Evolutionary conservation across 345 rosid species (phyloP).

Genomic region (Erodium maritimum): DNA sequence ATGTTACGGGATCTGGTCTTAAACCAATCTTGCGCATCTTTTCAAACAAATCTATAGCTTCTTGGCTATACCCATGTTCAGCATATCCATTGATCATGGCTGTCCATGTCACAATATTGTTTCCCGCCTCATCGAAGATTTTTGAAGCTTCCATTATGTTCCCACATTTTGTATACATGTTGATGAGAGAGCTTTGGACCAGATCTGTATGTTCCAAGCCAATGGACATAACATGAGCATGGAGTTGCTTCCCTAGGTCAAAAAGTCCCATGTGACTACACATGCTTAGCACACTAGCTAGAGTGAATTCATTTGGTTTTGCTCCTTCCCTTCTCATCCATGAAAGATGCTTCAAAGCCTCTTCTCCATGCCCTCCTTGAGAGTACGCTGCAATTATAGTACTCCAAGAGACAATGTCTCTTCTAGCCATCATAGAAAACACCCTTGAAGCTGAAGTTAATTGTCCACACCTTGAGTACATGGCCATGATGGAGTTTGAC

Average conservation of each 20-base stretch:
- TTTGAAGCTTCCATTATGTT: constrained; percentile 54
- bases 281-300: constrained; percentile 69
- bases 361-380: constrained; percentile 58
- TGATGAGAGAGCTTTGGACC: constrained; percentile 56
- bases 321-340: constrained; percentile 74
- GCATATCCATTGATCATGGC: constrained; percentile 90
- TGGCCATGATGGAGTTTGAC: constrained; percentile 52
- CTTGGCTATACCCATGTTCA: constrained; percentile 66
- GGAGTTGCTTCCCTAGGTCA: constrained; percentile 78
- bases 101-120: constrained; percentile 52
- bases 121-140: constrained; percentile 43
- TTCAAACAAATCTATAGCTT: constrained; percentile 67
- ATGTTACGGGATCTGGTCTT: constrained; percentile 66
- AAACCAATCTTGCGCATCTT: constrained; percentile 38
- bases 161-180: constrained; percentile 90
- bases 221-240: constrained; percentile 39
- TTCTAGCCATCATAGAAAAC: constrained; percentile 40
- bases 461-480: constrained; percentile 68
- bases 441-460: constrained; percentile 37
- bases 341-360: constrained; percentile 56
- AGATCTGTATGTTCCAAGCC: constrained; percentile 44
- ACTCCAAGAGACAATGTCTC: constrained; percentile 82
- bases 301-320: constrained; percentile 58
- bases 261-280: constrained; percentile 68
- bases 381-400: constrained; percentile 62